phyloP scores from a whole-genome alignment of 371 early-diverging fungal genomes.

The Mortierella sp. region DNA sequence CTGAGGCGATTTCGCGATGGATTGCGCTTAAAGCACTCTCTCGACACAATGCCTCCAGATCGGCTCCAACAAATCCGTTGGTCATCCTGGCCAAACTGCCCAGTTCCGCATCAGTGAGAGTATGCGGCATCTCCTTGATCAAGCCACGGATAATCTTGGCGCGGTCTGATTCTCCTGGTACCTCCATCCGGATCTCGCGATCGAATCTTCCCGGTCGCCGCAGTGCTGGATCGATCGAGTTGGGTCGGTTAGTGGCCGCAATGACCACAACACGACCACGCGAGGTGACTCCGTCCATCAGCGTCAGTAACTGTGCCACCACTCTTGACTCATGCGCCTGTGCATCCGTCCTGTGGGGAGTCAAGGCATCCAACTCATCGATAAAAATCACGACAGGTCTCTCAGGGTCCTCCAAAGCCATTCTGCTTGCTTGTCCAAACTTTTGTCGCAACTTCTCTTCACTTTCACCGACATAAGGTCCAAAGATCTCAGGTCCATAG shows the following conservation, averaged over 20 bases:
- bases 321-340: conserved; percentile 90
- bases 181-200: conserved; percentile 91
- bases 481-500: conserved; percentile 93
- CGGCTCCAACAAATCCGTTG: conserved; percentile 98
- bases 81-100: conserved; percentile 83
- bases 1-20: conserved; percentile 61
- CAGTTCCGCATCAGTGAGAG: conserved; percentile 36
- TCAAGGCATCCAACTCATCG: conserved; percentile 98
- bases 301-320: conserved; percentile 97
- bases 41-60: conserved; percentile 91
- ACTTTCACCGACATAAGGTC: conserved; percentile 95
- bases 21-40: conserved; percentile 87
- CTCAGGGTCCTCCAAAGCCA: conserved; percentile 56
- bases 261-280: conserved; percentile 87
- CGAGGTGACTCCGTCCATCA: conserved; percentile 95
- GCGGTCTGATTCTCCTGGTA: conserved; percentile 79
- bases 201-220: conserved; percentile 99
- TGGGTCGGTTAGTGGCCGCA: conserved; percentile 99
- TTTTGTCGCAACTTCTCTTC: conserved; percentile 88
- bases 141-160: conserved; percentile 72
- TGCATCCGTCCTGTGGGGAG: conserved; percentile 87
- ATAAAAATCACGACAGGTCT: conserved; percentile 94
- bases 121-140: conserved; percentile 69
- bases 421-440: conserved; percentile 85
- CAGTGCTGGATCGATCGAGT: conserved; percentile 98